phyloP scores from a whole-genome alignment of 345 rosid genomes.

The Mallotus nudiflorus region DNA sequence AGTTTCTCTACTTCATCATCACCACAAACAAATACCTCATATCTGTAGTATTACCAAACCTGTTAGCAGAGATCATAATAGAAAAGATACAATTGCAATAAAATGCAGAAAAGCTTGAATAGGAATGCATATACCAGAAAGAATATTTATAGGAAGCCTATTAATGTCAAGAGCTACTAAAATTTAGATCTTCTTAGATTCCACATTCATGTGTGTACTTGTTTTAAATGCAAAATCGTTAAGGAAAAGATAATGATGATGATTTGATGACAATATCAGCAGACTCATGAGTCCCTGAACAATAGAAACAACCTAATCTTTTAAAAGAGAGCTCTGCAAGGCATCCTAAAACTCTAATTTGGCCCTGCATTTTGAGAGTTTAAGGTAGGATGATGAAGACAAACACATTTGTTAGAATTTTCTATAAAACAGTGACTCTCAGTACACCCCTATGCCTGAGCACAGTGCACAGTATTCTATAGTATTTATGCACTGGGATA shows the following conservation, averaged over 20 bases:
- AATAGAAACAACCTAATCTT: background rate
- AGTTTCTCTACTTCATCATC: conserved; percentile 46
- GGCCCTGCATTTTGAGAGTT: background rate
- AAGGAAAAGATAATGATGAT: background rate
- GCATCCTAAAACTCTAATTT: background rate
- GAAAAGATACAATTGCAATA: background rate
- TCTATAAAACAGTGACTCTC: background rate
- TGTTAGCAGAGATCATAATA: background rate
- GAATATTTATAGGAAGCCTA: too few relatives aligned
- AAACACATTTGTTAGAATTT: background rate
- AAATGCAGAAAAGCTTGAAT: too few relatives aligned
- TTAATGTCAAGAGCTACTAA: background rate
- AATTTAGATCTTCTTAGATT: too few relatives aligned
- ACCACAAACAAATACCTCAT: conserved; percentile 45
- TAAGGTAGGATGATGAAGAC: background rate
- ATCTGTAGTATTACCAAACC: conserved; percentile 34
- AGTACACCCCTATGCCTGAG: too few relatives aligned
- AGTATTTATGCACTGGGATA: too few relatives aligned
- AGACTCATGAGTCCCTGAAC: too few relatives aligned
- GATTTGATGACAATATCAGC: too few relatives aligned
- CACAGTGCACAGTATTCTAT: too few relatives aligned
- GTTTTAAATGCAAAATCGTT: background rate
- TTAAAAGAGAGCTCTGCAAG: background rate
- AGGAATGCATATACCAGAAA: too few relatives aligned
- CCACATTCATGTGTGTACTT: too few relatives aligned